Evolutionary conservation across 2,329 filamentous ascomycete genomes (phyloP), one percentile per base, ranked within the genome.

Genomic region (Hortaea sp.): DNA sequence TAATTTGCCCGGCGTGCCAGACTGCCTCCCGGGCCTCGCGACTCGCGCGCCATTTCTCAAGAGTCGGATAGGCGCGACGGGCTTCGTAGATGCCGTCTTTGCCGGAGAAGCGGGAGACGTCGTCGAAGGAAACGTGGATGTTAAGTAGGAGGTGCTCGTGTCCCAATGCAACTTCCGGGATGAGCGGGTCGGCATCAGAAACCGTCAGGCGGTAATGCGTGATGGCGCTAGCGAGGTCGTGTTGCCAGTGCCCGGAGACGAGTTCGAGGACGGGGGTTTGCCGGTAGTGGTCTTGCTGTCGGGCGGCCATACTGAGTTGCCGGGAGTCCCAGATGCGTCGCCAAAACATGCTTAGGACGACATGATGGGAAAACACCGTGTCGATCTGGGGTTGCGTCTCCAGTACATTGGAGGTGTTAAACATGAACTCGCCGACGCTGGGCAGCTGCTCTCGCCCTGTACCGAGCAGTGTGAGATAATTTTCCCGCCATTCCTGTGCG

Each of bases 51-150:
- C 38, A 40, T 7, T 40, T 6, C 20, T 13, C 20, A 27, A 40
- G 38, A 7, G 10, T 7, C 38, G 38, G 38, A 13, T 12, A 45
- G 4, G 54, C 52, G 29, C 52, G 41, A 12, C 49, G 29, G 2
- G 53, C 53, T 40, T 55, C 53, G n/a, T 49, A 51, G 31, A 52
- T 51, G 1, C 51, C 51, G 42, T 54, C 51, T 30, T 55, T 55
- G 4, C 53, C 53, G 4, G 53, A 51, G 9, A 55, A 45, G 11
- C 53, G 44, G 39, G 53, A 51, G 5, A 55, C 34, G 35, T 55
- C 53, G 12, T 52, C 53, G 27, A 55, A 50, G 7, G 51, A 49
- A 5, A 55, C 53, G 32, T 48, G 51, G 7, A 55, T 40, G 29
- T 55, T 53, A 48, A 55, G 52, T 13, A 49, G 53, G 20, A 53